Base-by-base conservation (phyloP, 306 rosid genomes). In the Ormosia emarginata region DNA sequence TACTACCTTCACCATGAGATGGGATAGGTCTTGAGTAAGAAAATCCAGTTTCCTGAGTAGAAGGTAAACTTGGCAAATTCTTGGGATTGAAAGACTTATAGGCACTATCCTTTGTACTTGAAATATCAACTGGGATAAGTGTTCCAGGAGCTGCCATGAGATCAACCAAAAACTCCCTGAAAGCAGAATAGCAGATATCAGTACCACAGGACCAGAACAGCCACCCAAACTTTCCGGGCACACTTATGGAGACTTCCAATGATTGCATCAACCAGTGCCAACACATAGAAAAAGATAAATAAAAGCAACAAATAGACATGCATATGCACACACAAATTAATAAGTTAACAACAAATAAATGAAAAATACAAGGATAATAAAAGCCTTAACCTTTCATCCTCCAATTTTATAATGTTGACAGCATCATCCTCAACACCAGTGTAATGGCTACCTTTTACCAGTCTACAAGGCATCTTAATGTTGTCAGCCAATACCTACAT, bases 141-240 rank as follows among this genome's bases (percentile, higher is more conserved):
- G 94, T 91, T 84, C 99, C 99, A 68, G 99, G 99, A 74, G 92
- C 98, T 81, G 92, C 97, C 99, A 96, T 96, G 81, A 96, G 94
- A 90, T 96, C 99, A 89, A 96, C 97, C 90, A 96, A 87, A 91
- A 89, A 96, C 88, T 96, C 99, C 93, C 99, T 96, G 93, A 84
- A 87, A 83, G 67, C 68, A 89, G 64, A 83, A 83, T 85, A 78
- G 59, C 62, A 59, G 10, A 78, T 68, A 79, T 88, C 57, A 91
- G 82, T 71, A 71, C 65, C 68, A 78, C 41, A 55, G 15, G 76
- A 81, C 68, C 17, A 18, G 46, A 74, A 73, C 2, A 82, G 37
- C 24, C 61, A 67, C 70, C 59, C 66, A 71, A 76, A 76, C 37
- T 46, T 70, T 77, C 43, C 33, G 49, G 56, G 71, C 68, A 76